Conservation (phyloP, 2,329 filamentous ascomycete genomes). For the Chaetomiaceae sp. region DNA sequence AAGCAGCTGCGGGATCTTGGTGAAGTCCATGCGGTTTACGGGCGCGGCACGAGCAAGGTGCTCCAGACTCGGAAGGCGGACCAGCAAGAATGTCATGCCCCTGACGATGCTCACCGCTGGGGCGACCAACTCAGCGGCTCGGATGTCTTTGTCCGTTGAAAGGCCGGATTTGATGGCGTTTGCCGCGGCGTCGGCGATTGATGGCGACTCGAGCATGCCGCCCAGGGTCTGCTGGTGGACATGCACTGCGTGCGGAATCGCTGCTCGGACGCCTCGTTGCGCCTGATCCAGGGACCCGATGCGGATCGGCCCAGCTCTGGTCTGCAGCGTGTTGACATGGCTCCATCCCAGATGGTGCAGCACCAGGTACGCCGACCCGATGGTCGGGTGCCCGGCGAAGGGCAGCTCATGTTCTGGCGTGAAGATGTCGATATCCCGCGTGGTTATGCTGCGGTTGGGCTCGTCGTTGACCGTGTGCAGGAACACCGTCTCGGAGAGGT, state of each 20-base stretch:
- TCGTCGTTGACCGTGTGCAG: constrained; percentile 44
- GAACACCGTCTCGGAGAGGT: constrained; percentile 61
- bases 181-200: constrained; percentile 25
- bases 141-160: constrained; percentile 30
- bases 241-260: constrained; percentile 64
- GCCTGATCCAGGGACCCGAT: constrained; percentile 37
- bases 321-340: constrained; percentile 42
- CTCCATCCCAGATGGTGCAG: constrained; percentile 33
- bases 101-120: constrained; percentile 62
- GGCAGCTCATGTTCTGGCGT: constrained; percentile 50
- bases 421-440: constrained; percentile 55
- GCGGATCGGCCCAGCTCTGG: constrained; percentile 54
- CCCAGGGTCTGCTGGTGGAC: constrained; percentile 47
- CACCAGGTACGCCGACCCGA: constrained; percentile 52
- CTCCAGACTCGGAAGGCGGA: constrained; percentile 57
- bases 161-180: constrained; percentile 32
- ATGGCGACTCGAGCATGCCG: constrained; percentile 28
- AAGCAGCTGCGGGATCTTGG: constrained; percentile 33
- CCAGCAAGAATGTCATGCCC: constrained; percentile 69
- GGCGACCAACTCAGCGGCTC: constrained; percentile 38
- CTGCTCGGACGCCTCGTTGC: constrained; percentile 51
- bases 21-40: constrained; percentile 33
- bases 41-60: constrained; percentile 45
- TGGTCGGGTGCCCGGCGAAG: constrained; percentile 60
- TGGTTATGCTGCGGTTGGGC: constrained; percentile 23